Evolutionary conservation across 306 rosid genomes (phyloP), one percentile per base, ranked within the genome.

Genomic region (Purshia tridentata): DNA sequence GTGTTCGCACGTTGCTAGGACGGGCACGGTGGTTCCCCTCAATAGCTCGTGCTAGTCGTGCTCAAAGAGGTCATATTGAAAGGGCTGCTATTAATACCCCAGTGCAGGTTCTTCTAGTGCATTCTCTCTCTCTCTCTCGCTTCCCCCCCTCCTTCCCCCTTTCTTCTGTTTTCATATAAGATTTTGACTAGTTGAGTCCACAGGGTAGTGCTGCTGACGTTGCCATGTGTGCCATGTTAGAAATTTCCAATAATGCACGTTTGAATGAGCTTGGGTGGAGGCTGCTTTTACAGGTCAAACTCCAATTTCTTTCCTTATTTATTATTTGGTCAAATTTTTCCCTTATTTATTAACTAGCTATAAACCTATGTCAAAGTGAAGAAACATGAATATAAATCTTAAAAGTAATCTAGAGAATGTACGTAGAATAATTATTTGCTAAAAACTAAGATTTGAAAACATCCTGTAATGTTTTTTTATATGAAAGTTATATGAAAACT

Each of bases 131-230:
- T 10, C 62, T 70, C 61, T 52, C 45, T 45, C 16, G 51, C 55
- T 59, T 74, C 72, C 19, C 67, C 42, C 54, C 69, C 18, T 48
- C 55, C 44, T 39, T 29, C 57, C 51, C 20, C 71, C 51, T 47
- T 13, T 9, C 58, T 23, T 53, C 4, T 53, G 23, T 22, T 20
- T 0, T 29, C 64, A 58, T 35, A 16, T 58, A 18, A 58, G 48
- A 16, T 75, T 66, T 64, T 60, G 55, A 42, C 51, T 58, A 22
- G 6, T 57, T 37, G 37, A 82, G 81, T 86, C 78, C 56, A 88
- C 96, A 92, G 96, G 98, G 98, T 65, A 93, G 98, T 74, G 97
- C 97, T 9, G 98, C 98, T 22, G 98, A 93, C 82, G 98, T 93
- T 72, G 97, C 98, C 86, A 93, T 91, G 98, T 93, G 98, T 75